Evolutionary conservation across 805 yeast genomes (phyloP), one percentile per base, ranked within the genome.

Genomic region (Nematodospora valgi): DNA sequence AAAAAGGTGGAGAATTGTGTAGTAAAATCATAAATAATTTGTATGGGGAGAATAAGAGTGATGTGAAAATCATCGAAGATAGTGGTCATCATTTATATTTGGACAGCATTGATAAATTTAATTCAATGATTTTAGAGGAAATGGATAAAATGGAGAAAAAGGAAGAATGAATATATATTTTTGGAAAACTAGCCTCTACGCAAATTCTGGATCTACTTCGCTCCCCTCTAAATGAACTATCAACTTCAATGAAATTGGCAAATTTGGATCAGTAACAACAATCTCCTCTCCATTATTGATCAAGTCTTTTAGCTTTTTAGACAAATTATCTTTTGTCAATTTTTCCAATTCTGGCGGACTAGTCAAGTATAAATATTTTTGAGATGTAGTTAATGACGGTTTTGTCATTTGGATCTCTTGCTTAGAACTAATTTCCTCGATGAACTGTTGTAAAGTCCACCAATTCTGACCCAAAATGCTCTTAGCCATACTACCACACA

Each of bases 31-130:
- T 75, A 23, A 57, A 54, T 27, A 33, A 27, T 12, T 36, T 40
- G 5, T 35, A 48, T 23, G 33, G 41, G 1, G 51, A 45, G 13
- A 11, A 24, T 2, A 27, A 48, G 37, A 50, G 66, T 44, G 34
- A 44, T 34, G 68, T 74, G 5, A 42, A 56, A 17, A 59, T 64
- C 30, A 63, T 85, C 12, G 68, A 69, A 10, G 64, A 76, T 42
- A 69, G 84, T 4, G 94, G 94, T 1, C 94, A 85, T 56, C 94
- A 85, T 52, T 48, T 85, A n/a, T 85, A 84, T 51, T 62, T 85
- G 40, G 95, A 85, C 53, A 82, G 82, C 48, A 60, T 66, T 30
- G 41, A 51, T 8, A 64, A 48, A 19, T 85, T 85, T 50, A 81
- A 84, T 50, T 44, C 58, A 7, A 40, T 74, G 39, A 53, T 82